Conservation (phyloP, 78 protist genomes). For the Mastigamoeba balamuthi region DNA sequence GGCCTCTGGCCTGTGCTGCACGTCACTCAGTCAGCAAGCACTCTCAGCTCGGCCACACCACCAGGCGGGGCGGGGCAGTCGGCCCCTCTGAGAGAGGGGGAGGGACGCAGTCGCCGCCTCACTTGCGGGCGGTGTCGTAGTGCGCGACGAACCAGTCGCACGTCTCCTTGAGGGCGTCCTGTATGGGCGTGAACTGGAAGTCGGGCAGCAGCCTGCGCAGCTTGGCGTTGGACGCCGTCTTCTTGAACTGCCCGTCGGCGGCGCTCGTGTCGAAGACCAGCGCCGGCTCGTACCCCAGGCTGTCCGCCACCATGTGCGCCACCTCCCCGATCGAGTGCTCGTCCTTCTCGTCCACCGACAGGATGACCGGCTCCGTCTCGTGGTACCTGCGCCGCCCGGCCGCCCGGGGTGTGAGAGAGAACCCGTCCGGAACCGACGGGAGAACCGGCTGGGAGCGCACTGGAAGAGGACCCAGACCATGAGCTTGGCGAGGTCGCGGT, state of each 20-base stretch:
- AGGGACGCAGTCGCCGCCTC: background rate
- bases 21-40: too few species aligned
- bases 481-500: conserved; percentile 64
- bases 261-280: conserved; percentile 68
- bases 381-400: conserved; percentile 57
- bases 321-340: conserved; percentile 43
- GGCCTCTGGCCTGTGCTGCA: too few species aligned
- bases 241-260: conserved; percentile 90
- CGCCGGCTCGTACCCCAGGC: background rate
- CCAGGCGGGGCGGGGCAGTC: too few species aligned
- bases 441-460: too few species aligned
- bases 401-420: too few species aligned
- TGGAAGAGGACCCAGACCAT: conserved; percentile 38
- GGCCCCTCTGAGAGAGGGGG: background rate
- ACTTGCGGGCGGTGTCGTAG: conserved; percentile 67
- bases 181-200: conserved; percentile 73
- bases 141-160: conserved; percentile 73
- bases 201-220: conserved; percentile 47
- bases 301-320: background rate
- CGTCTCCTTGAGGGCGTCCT: conserved; percentile 30
- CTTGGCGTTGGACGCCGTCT: conserved; percentile 84
- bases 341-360: conserved; percentile 75
- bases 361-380: conserved; percentile 67
- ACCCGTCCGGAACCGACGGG: too few species aligned
- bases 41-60: too few species aligned